Percentiles rank a stretch among this genome's conserved stretches.
Conservation (phyloP, 441 rosid species). For the Adansonia madagascariensis region DNA sequence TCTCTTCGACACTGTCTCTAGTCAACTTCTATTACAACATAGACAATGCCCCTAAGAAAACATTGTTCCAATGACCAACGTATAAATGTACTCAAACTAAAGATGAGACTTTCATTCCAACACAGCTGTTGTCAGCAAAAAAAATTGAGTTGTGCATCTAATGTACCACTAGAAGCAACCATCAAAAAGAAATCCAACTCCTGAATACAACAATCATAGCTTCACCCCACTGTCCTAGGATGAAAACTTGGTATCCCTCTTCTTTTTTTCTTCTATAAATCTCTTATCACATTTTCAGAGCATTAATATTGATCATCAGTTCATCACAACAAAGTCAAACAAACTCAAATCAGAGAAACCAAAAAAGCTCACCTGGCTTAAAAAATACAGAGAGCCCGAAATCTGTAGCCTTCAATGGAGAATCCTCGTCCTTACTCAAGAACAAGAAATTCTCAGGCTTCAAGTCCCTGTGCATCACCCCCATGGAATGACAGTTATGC, state of each 20-base stretch:
- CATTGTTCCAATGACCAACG: background rate
- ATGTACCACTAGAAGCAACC: background rate
- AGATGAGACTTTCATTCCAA: background rate
- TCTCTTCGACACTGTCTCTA: background rate
- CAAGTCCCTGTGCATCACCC: conserved; percentile 86
- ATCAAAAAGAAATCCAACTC: background rate
- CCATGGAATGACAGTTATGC: conserved; percentile 73
- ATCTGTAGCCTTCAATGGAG: conserved; percentile 75
- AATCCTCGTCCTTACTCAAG: conserved; percentile 52
- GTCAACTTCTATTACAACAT: background rate
- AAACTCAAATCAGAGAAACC: conserved; percentile 5
- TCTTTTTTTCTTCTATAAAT: background rate
- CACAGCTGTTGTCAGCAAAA: background rate
- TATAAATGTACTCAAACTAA: background rate
- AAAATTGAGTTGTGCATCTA: background rate
- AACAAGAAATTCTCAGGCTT: conserved; percentile 77
- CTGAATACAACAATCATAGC: conserved; percentile 1
- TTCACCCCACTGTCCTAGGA: background rate
- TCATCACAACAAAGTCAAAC: conserved; percentile 2
- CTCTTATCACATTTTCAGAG: background rate
- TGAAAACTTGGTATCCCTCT: background rate
- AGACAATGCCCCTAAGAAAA: background rate
- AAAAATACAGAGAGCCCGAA: conserved; percentile 71
- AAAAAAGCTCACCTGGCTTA: conserved; percentile 51
- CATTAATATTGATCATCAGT: background rate